Percentiles rank a stretch among this genome's conserved stretches.
These are phyloP conservation scores for Jamesozyma gamospora DNA, from an alignment of 805 yeast species.

Conservation along the genomic window DNA sequence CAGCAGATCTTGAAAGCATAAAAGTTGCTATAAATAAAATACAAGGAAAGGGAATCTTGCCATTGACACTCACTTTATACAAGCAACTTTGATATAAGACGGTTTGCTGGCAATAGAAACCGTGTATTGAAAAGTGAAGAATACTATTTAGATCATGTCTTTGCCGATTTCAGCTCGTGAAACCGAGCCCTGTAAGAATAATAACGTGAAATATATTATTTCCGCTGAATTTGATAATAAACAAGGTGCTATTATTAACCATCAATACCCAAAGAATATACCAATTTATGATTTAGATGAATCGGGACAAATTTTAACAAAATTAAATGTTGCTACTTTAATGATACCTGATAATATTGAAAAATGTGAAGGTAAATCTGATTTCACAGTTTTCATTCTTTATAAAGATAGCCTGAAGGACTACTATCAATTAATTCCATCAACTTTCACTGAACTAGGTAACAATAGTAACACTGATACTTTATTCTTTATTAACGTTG, in stretches of 20 bases:
- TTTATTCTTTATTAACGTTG: conserved; percentile 47
- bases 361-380: conserved; percentile 39
- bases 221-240: conserved; percentile 75
- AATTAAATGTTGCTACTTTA: conserved; percentile 36
- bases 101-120: too few species aligned
- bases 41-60: too few species aligned
- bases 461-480: conserved; percentile 25
- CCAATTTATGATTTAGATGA: conserved; percentile 27
- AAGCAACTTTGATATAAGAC: too few species aligned
- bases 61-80: too few species aligned
- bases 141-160: too few species aligned
- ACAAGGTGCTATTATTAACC: conserved; percentile 55
- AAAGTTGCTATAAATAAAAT: too few species aligned
- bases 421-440: conserved; percentile 20
- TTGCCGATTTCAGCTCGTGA: too few species aligned
- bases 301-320: background rate
- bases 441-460: background rate
- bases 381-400: conserved; percentile 47
- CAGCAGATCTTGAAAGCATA: too few species aligned
- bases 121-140: too few species aligned
- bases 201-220: conserved; percentile 43
- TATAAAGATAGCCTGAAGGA: conserved; percentile 29
- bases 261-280: conserved; percentile 45
- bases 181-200: too few species aligned
- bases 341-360: conserved; percentile 58